Percentiles rank a stretch among this genome's conserved stretches.
Conservation (phyloP, 805 yeast species). For the Starmerella geochares region DNA sequence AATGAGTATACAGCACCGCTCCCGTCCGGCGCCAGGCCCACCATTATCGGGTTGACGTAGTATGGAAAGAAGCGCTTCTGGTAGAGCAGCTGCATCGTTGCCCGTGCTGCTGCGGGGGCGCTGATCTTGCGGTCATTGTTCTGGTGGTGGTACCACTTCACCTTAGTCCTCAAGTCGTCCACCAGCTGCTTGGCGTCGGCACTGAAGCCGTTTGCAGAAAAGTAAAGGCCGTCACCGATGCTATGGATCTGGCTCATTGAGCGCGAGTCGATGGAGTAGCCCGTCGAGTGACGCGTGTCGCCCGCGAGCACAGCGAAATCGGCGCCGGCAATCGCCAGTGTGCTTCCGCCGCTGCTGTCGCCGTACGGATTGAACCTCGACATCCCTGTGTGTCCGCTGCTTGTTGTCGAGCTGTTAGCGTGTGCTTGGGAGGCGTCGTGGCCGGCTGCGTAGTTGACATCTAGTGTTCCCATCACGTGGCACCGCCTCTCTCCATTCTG, state of each 20-base stretch:
- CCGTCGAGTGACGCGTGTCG: conserved; percentile 93
- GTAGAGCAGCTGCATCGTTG: conserved; percentile 78
- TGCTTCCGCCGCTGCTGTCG: conserved; percentile 78
- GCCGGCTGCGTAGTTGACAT: not conserved
- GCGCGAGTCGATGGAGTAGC: conserved; percentile 86
- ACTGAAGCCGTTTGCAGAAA: conserved; percentile 92
- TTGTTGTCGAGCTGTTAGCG: not conserved
- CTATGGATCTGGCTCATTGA: conserved; percentile 81
- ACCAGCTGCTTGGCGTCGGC: conserved; percentile 88
- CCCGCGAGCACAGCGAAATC: conserved; percentile 96
- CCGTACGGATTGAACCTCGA: conserved; percentile 29
- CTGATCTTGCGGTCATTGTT: conserved; percentile 60
- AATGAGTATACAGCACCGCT: conserved; percentile 91
- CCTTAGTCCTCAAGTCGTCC: conserved; percentile 44
- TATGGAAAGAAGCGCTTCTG: conserved; percentile 94
- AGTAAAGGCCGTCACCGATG: conserved; percentile 75
- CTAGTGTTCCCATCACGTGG: not conserved
- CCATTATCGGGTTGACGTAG: conserved; percentile 88
- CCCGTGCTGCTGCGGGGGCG: conserved; percentile 72
- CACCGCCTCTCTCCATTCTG: no score
- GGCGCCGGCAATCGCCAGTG: conserved; percentile 93
- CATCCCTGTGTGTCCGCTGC: conserved; percentile 9
- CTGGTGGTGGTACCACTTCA: conserved; percentile 84
- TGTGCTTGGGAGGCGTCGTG: conserved; percentile 5
- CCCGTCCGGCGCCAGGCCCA: conserved; percentile 86